These are phyloP conservation scores for Colletotrichum sansevieriae DNA, from an alignment of 2,329 filamentous ascomycete genomes.

Conservation along the genomic window DNA sequence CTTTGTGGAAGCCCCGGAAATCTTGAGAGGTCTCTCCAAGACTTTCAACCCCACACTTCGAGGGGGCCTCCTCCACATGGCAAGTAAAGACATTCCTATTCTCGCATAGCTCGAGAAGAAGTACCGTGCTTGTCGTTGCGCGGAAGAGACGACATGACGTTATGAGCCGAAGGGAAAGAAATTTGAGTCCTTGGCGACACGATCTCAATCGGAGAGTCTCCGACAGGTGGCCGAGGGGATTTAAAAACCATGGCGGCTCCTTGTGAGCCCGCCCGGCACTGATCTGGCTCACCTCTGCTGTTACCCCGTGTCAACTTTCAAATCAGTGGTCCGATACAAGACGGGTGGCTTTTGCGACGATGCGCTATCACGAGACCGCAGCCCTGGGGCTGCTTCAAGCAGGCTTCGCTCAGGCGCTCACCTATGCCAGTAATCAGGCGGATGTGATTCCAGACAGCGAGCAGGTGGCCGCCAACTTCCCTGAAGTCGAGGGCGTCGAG, in stretches of 20 bases:
- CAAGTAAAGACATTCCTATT: conserved; percentile 36
- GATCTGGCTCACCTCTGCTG: background rate
- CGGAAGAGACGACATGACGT: conserved; percentile 19
- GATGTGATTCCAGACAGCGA: conserved; percentile 43
- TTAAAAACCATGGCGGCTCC: background rate
- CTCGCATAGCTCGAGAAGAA: conserved; percentile 19
- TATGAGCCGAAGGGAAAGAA: background rate
- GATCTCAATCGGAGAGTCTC: background rate
- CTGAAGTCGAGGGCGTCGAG: conserved; percentile 38
- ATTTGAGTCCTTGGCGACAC: conserved; percentile 26
- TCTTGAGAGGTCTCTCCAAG: conserved; percentile 1
- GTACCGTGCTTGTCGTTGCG: conserved; percentile 8
- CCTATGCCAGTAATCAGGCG: conserved; percentile 48
- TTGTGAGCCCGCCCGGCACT: background rate
- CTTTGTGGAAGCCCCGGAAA: background rate
- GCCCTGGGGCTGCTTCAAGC: conserved; percentile 41
- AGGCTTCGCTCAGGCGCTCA: conserved; percentile 42
- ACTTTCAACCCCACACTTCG: conserved; percentile 24
- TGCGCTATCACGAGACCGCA: conserved; percentile 21
- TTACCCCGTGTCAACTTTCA: background rate
- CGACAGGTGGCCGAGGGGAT: background rate
- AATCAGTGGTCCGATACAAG: background rate
- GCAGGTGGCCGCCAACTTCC: conserved; percentile 43
- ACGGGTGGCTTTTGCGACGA: conserved; percentile 3
- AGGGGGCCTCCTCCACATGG: conserved; percentile 33